Conservation (phyloP, 306 rosid species). For the Amphicarpaea edgeworthii region DNA sequence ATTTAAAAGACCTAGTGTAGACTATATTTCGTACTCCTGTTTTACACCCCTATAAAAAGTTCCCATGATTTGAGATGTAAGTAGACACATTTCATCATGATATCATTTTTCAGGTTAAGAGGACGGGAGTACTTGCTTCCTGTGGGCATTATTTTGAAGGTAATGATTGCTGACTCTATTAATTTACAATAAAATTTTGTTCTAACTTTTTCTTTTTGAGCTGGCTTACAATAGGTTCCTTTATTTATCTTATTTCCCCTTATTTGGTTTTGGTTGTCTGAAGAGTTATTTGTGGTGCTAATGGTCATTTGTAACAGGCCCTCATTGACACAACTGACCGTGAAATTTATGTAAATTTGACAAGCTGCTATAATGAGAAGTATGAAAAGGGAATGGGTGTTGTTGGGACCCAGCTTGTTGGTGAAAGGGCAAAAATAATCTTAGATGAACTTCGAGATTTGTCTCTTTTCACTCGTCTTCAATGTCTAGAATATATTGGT, state of each 20-base stretch:
- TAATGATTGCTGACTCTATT: constrained; percentile 42
- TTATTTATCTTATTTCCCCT: background rate
- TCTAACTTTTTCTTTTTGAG: background rate
- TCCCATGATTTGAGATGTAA: constrained; percentile 39
- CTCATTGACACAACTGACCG: constrained; percentile 76
- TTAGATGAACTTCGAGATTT: constrained; percentile 81
- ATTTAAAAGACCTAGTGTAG: constrained; percentile 16
- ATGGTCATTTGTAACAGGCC: constrained; percentile 64
- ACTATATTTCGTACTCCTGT: background rate
- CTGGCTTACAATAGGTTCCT: constrained; percentile 1
- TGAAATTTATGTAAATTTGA: constrained; percentile 78
- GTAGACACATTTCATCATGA: constrained; percentile 14
- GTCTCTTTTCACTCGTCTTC: constrained; percentile 64
- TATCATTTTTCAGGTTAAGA: constrained; percentile 70
- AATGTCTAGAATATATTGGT: constrained; percentile 89
- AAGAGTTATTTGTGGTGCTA: constrained; percentile 22
- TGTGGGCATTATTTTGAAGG: constrained; percentile 89
- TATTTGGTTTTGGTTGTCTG: constrained; percentile 29
- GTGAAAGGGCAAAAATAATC: constrained; percentile 88
- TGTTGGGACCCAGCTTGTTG: constrained; percentile 86
- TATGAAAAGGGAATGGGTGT: constrained; percentile 75
- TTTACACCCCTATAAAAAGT: constrained; percentile 1
- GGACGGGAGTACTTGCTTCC: constrained; percentile 96
- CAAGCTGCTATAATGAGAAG: constrained; percentile 69
- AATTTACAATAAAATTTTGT: background rate